Conservation (phyloP, 2,329 filamentous ascomycete genomes). For the Aspergillus carbonarius region DNA sequence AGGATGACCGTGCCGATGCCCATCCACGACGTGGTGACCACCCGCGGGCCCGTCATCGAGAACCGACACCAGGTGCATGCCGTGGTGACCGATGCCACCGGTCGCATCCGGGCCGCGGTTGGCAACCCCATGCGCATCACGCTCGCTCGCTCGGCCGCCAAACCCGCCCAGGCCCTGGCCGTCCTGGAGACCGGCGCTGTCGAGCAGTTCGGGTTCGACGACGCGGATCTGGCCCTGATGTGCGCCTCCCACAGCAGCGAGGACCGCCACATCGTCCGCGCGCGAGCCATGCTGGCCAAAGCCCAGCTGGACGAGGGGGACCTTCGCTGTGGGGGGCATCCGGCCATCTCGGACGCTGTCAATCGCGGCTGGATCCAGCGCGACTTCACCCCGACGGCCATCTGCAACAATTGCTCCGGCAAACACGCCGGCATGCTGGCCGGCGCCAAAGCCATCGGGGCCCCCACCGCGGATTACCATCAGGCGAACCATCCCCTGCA, state of each 20-base stretch:
- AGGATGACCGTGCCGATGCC: too few relatives aligned
- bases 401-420: constrained; percentile 51
- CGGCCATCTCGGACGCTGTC: constrained; percentile 35
- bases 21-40: constrained; percentile 31
- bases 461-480: constrained; percentile 37
- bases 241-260: constrained; percentile 52
- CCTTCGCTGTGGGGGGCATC: constrained; percentile 47
- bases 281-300: constrained; percentile 41
- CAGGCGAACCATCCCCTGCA: constrained; percentile 41
- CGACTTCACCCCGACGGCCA: constrained; percentile 38
- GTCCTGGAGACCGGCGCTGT: constrained; percentile 45
- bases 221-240: constrained; percentile 48
- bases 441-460: constrained; percentile 40
- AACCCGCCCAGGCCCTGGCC: constrained; percentile 48
- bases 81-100: constrained; percentile 41
- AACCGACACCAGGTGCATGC: constrained; percentile 48
- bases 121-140: constrained; percentile 47
- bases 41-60: constrained; percentile 43
- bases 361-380: constrained; percentile 42
- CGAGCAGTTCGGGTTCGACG: constrained; percentile 39
- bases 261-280: constrained; percentile 40
- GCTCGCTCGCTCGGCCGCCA: constrained; percentile 48
- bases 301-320: constrained; percentile 35
- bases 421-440: constrained; percentile 53
- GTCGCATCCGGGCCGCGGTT: constrained; percentile 24